Evolutionary conservation across 148 eudicot genomes (phyloP).

Genomic region (Rhododendron vialii): DNA sequence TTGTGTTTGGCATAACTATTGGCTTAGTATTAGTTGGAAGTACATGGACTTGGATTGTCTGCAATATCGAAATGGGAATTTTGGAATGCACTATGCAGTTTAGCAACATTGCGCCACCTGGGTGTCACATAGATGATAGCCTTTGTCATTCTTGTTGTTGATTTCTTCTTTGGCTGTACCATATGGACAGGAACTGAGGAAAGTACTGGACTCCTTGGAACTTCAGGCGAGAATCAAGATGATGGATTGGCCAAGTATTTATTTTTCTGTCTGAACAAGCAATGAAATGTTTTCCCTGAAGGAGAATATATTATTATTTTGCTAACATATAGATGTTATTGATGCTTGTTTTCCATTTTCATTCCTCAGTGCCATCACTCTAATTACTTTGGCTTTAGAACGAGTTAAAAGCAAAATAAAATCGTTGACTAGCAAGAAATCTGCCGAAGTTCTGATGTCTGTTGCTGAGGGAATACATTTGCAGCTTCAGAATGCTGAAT

Average conservation of each 20-base stretch:
- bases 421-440: conserved; percentile 52
- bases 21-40: neutral
- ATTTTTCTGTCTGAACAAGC: conserved; percentile 13
- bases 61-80: neutral
- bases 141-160: neutral
- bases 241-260: conserved; percentile 59
- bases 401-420: conserved; percentile 65
- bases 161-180: conserved; percentile 6
- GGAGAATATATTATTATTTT: neutral
- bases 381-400: conserved; percentile 59
- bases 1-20: neutral
- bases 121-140: neutral
- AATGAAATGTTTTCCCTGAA: neutral
- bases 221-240: conserved; percentile 41
- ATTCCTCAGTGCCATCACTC: conserved; percentile 54
- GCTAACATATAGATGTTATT: neutral
- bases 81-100: neutral
- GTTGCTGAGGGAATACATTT: conserved; percentile 58
- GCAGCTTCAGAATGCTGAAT: conserved; percentile 62
- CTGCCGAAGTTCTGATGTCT: conserved; percentile 65
- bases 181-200: conserved; percentile 39
- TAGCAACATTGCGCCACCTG: neutral
- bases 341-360: conserved; percentile 19
- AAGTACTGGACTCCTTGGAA: conserved; percentile 23
- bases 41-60: neutral